These are phyloP conservation scores for Trifolium repens DNA, from an alignment of 306 rosid genomes.

Conservation along the genomic window DNA sequence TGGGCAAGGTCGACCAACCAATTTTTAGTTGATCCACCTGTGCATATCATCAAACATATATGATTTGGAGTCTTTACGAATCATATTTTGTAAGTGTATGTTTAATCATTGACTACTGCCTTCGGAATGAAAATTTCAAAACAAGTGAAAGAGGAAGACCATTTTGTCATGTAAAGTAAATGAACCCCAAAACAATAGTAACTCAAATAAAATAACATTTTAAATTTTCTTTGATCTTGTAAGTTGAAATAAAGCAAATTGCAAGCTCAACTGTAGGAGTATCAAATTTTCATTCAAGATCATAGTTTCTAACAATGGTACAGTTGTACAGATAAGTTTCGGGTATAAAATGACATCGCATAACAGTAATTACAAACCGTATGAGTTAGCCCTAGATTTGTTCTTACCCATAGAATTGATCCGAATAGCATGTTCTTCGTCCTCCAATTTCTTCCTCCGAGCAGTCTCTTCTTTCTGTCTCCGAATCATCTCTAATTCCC, in stretches of 20 bases:
- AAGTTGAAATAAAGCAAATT: neutral
- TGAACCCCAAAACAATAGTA: neutral
- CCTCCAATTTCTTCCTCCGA: conserved; percentile 78
- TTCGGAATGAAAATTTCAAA: conserved; percentile 8
- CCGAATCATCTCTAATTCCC: conserved; percentile 78
- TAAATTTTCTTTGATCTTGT: conserved; percentile 2
- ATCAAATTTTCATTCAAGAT: conserved; percentile 26
- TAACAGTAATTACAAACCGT: conserved; percentile 44
- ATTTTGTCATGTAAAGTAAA: conserved; percentile 28
- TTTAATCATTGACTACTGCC: neutral
- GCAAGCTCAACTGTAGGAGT: conserved; percentile 1
- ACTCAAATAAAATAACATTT: neutral
- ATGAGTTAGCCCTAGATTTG: conserved; percentile 62
- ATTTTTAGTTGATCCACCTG: neutral
- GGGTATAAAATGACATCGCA: conserved; percentile 30
- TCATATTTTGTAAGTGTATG: neutral
- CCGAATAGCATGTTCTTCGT: conserved; percentile 63
- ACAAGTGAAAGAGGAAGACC: conserved; percentile 12
- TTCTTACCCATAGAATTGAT: conserved; percentile 60
- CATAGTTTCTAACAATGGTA: conserved; percentile 33
- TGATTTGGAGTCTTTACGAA: neutral
- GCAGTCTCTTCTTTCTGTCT: conserved; percentile 90
- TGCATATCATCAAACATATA: neutral
- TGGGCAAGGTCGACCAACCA: neutral
- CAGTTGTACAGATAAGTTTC: neutral